These are phyloP conservation scores for Flueggea neowawraea DNA, from an alignment of 441 rosid species.

Conservation along the genomic window DNA sequence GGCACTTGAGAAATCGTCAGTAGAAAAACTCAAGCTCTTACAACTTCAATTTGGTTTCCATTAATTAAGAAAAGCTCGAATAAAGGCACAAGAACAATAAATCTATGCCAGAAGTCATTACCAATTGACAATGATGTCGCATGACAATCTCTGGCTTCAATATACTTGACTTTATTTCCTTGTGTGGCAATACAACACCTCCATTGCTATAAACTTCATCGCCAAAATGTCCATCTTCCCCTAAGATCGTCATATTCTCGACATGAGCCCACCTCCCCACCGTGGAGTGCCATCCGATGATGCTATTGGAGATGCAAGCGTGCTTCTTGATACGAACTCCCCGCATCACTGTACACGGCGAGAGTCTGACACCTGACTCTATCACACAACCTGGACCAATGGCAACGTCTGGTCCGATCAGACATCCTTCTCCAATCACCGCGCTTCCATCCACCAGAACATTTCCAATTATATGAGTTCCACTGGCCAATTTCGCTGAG, in stretches of 20 bases:
- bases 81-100: too few species aligned
- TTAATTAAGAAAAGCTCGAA: too few species aligned
- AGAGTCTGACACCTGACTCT: conserved; percentile 81
- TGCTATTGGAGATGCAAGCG: conserved; percentile 73
- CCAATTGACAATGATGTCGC: conserved; percentile 25
- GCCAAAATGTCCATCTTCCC: conserved; percentile 76
- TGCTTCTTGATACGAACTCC: conserved; percentile 84
- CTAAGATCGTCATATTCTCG: conserved; percentile 78
- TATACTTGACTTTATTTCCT: conserved; percentile 78
- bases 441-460: conserved; percentile 75
- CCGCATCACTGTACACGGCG: conserved; percentile 77
- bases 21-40: too few species aligned
- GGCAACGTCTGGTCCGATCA: conserved; percentile 79
- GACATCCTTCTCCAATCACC: conserved; percentile 68
- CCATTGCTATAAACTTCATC: conserved; percentile 87
- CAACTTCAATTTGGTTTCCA: too few species aligned
- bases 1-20: too few species aligned
- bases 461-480: conserved; percentile 58
- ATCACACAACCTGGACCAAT: conserved; percentile 70
- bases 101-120: too few species aligned
- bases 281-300: conserved; percentile 89
- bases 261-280: conserved; percentile 79
- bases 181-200: conserved; percentile 78
- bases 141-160: conserved; percentile 86
- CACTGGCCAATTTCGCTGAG: conserved; percentile 45